Conservation (phyloP, 768 basidiomycete species). For the Steccherinum ochraceum region DNA sequence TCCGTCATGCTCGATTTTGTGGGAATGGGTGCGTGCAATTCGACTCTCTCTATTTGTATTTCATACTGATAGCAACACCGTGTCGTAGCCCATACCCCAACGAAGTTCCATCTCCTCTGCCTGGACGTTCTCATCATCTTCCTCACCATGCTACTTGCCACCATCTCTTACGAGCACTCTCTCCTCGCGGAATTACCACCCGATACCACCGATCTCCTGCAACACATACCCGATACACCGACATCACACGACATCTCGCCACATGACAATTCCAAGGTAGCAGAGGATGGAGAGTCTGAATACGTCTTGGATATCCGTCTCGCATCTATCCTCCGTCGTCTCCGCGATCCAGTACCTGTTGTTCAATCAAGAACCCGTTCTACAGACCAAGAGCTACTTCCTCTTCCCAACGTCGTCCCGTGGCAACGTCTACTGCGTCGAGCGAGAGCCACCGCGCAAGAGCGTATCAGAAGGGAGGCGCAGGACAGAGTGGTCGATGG, state of each 20-base stretch:
- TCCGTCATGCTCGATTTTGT: constrained; percentile 72
- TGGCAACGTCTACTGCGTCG: constrained; percentile 46
- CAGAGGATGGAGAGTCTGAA: constrained; percentile 22
- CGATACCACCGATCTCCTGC: constrained; percentile 35
- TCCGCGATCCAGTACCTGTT: constrained; percentile 47
- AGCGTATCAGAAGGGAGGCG: constrained; percentile 25
- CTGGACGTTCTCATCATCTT: constrained; percentile 64
- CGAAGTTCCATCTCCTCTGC: constrained; percentile 54
- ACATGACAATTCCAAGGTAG: constrained; percentile 7
- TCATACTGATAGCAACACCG: neutral
- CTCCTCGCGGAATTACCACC: constrained; percentile 34
- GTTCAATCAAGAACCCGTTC: neutral
- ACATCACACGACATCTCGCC: constrained; percentile 5
- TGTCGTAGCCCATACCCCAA: constrained; percentile 40
- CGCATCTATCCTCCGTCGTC: constrained; percentile 43
- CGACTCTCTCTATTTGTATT: neutral
- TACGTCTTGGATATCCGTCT: constrained; percentile 64
- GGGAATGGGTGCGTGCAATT: constrained; percentile 55
- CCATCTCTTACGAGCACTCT: constrained; percentile 62
- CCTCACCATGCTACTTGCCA: constrained; percentile 60
- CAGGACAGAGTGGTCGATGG: constrained; percentile 25
- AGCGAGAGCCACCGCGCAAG: constrained; percentile 37
- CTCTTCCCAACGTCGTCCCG: constrained; percentile 56
- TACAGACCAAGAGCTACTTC: constrained; percentile 27
- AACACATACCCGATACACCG: constrained; percentile 19